Evolutionary conservation across 257 asterid species (phyloP).

Genomic region (Capsicum rhomboideum): DNA sequence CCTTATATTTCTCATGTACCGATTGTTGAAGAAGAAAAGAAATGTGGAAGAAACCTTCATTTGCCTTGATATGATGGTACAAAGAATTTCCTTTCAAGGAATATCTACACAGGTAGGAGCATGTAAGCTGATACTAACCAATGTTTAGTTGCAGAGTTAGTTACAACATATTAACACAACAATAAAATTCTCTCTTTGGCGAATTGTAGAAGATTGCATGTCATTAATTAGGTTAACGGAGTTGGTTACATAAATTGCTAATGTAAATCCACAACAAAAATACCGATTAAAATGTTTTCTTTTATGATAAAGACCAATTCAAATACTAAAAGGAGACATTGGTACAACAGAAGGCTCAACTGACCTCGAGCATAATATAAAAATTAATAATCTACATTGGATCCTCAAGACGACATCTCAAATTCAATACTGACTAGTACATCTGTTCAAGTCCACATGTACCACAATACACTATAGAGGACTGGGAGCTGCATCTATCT

Average conservation of each 20-base stretch:
- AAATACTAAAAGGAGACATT: background rate
- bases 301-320: background rate
- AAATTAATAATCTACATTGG: background rate
- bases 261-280: background rate
- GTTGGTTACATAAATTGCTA: background rate
- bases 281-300: background rate
- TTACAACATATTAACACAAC: background rate
- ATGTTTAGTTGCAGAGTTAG: background rate
- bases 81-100: background rate
- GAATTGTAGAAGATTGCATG: background rate
- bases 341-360: background rate
- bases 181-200: background rate
- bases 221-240: background rate
- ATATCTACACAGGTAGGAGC: background rate
- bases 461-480: constrained; percentile 13
- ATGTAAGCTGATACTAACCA: background rate
- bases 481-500: constrained; percentile 40
- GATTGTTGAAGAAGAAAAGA: background rate
- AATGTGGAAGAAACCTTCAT: background rate
- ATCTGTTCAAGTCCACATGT: background rate
- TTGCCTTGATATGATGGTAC: background rate
- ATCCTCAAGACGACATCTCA: background rate
- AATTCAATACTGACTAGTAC: background rate
- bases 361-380: background rate
- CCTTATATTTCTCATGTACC: background rate